phyloP scores from a whole-genome alignment of 192 early-diverging fungal species.

The Backusella sp. region DNA sequence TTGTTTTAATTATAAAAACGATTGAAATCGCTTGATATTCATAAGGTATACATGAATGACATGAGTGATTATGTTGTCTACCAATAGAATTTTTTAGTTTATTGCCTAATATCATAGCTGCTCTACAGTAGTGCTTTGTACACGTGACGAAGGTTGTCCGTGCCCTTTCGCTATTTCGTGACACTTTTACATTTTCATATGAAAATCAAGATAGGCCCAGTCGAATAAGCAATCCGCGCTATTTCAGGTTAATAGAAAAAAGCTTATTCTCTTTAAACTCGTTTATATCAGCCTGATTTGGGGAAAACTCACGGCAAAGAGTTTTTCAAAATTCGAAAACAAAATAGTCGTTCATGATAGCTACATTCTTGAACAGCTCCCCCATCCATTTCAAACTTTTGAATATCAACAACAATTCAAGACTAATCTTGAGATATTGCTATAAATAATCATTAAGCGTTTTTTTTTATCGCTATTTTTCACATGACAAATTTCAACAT shows the following conservation, averaged over 20 bases:
- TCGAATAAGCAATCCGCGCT: not conserved
- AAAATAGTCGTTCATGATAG: not conserved
- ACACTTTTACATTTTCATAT: not conserved
- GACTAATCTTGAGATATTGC: not conserved
- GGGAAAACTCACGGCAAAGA: not conserved
- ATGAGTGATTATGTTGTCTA: not conserved
- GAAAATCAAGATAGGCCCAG: slow-evolving; percentile 5
- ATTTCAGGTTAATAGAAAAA: not conserved
- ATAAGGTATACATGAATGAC: not conserved
- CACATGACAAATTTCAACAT: not conserved
- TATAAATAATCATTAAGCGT: not conserved
- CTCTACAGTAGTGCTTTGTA: not conserved
- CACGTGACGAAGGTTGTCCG: not conserved
- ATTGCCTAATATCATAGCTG: not conserved
- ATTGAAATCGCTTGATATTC: not conserved
- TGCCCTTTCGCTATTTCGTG: not conserved
- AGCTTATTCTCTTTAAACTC: not conserved
- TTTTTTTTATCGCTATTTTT: not conserved
- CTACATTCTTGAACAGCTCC: not conserved
- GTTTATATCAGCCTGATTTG: not conserved
- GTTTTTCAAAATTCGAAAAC: not conserved
- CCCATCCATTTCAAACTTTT: not conserved
- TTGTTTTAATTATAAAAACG: not conserved
- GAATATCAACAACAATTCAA: not conserved
- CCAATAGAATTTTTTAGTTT: not conserved